These are phyloP conservation scores for Colletotrichum spinosum DNA, from an alignment of 2,329 filamentous ascomycete species.

Conservation along the genomic window DNA sequence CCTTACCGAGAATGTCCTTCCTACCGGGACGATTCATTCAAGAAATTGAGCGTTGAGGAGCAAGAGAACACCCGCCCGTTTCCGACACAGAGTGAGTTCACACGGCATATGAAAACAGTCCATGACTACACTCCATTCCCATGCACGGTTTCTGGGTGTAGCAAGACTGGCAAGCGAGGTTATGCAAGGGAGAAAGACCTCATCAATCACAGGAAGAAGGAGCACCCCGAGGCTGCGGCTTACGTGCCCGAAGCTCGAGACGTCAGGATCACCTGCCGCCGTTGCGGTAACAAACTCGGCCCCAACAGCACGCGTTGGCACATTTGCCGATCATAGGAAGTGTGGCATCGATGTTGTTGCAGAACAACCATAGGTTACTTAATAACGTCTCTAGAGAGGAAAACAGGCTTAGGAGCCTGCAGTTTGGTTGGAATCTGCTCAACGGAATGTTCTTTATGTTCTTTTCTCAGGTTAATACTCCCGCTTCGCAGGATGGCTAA, in stretches of 20 bases:
- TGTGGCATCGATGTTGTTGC: no score
- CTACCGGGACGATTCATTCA: constrained; percentile 37
- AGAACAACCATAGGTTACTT: no score
- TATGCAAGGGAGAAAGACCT: constrained; percentile 42
- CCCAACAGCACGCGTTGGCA: background rate
- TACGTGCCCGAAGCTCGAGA: constrained; percentile 13
- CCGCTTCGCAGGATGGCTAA: no score
- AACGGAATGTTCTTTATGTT: no score
- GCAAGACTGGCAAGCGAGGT: constrained; percentile 40
- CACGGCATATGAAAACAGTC: constrained; percentile 49
- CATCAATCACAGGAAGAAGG: constrained; percentile 40
- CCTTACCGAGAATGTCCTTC: constrained; percentile 40
- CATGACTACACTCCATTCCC: constrained; percentile 49
- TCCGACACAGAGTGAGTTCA: constrained; percentile 43
- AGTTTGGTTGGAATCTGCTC: no score
- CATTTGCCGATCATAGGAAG: background rate
- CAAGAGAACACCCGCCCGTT: constrained; percentile 36
- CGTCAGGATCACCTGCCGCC: background rate
- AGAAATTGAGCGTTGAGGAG: constrained; percentile 25
- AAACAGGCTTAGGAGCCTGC: no score
- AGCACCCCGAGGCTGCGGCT: constrained; percentile 34
- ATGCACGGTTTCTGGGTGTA: constrained; percentile 46
- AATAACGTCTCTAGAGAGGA: no score
- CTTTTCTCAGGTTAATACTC: no score
- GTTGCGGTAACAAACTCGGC: background rate